Conservation (phyloP, 2,329 filamentous ascomycete species). For the Orbilia quercus region DNA sequence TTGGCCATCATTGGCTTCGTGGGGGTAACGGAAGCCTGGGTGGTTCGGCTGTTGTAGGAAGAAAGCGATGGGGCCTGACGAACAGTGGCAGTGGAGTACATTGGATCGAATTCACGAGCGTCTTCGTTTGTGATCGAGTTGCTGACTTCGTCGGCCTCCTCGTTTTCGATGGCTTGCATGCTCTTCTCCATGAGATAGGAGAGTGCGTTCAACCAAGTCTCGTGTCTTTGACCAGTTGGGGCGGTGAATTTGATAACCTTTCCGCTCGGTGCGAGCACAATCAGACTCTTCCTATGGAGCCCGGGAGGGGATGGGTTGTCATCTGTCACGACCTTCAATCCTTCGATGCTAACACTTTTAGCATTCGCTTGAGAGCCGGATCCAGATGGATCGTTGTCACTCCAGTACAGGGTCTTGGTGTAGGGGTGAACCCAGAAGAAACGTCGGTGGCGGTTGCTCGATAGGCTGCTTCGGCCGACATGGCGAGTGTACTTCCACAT, state of each 20-base stretch:
- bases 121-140: constrained; percentile 66
- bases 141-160: constrained; percentile 65
- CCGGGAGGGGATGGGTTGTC: constrained; percentile 96
- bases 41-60: constrained; percentile 81
- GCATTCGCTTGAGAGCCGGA: constrained; percentile 76
- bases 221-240: constrained; percentile 89
- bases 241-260: constrained; percentile 93
- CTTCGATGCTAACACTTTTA: constrained; percentile 94
- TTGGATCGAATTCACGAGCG: constrained; percentile 84
- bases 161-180: constrained; percentile 68
- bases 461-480: constrained; percentile 87
- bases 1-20: constrained; percentile 62
- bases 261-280: constrained; percentile 83
- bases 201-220: constrained; percentile 98
- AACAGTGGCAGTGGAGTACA: constrained; percentile 63
- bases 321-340: constrained; percentile 89
- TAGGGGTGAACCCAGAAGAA: constrained; percentile 99
- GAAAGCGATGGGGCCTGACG: constrained; percentile 75
- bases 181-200: constrained; percentile 89
- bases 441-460: constrained; percentile 86
- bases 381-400: constrained; percentile 83
- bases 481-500: constrained; percentile 99
- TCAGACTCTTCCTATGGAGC: constrained; percentile 90
- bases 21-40: constrained; percentile 71
- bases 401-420: constrained; percentile 96